These are phyloP conservation scores for Pseudogymnoascus sp. DNA, from an alignment of 2,329 filamentous ascomycete species.

Conservation along the genomic window DNA sequence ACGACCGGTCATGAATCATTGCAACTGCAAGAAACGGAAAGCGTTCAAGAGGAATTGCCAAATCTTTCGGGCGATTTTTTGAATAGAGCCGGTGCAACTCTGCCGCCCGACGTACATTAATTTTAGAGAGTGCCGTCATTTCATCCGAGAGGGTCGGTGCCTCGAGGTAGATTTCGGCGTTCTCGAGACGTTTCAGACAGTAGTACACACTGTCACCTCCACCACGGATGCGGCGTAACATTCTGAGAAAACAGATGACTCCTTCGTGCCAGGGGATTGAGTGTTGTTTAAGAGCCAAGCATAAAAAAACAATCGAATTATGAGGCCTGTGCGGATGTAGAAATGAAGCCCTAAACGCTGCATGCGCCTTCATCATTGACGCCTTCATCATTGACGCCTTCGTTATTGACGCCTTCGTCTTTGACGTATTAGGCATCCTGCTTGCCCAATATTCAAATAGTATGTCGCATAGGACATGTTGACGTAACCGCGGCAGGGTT, in stretches of 20 bases:
- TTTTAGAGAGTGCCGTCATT: not conserved
- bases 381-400: not conserved
- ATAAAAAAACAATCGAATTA: constrained; percentile 10
- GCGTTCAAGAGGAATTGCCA: not conserved
- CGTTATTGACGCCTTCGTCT: not conserved
- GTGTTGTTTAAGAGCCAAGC: constrained; percentile 13
- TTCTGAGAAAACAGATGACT: not conserved
- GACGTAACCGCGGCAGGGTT: constrained; percentile 5
- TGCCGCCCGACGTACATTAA: not conserved
- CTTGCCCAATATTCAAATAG: constrained; percentile 19
- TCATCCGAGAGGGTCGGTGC: constrained; percentile 2
- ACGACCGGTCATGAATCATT: constrained; percentile 4
- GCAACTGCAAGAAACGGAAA: constrained; percentile 6
- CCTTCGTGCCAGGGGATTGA: constrained; percentile 9
- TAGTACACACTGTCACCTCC: not conserved
- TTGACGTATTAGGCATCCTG: constrained; percentile 10
- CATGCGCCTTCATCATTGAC: constrained; percentile 10
- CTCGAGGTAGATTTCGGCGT: not conserved
- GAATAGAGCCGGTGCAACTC: constrained; percentile 7
- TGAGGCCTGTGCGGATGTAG: not conserved
- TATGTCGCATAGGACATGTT: constrained; percentile 6
- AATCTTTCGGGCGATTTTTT: not conserved
- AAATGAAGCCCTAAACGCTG: constrained; percentile 12
- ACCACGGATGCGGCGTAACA: constrained; percentile 3
- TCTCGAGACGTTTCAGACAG: not conserved